Percentiles rank a stretch among this genome's conserved stretches.
Evolutionary conservation across 192 early-diverging fungal species (phyloP).

Genomic region (Rhizophagus sp.): DNA sequence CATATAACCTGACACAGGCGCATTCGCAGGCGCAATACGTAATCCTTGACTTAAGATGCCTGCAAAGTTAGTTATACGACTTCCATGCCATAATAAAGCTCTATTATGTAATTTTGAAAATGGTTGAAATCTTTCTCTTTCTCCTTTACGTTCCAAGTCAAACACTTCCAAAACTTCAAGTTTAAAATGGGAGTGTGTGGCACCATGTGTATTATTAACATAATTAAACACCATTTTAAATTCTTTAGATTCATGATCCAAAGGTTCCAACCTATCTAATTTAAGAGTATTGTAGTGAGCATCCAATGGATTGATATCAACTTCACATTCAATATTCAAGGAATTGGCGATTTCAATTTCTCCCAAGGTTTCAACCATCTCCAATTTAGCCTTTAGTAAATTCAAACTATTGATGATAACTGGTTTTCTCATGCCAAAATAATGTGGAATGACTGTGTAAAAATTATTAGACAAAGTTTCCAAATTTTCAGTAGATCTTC

Average conservation of each 20-base stretch:
- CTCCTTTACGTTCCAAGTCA: conserved; percentile 59
- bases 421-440: conserved; percentile 47
- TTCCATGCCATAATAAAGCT: conserved; percentile 81
- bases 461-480: conserved; percentile 51
- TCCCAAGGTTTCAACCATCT: conserved; percentile 67
- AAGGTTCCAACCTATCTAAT: conserved; percentile 49
- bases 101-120: conserved; percentile 58
- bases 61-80: conserved; percentile 71
- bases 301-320: conserved; percentile 59
- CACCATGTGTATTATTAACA: conserved; percentile 66
- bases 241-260: conserved; percentile 52
- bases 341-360: conserved; percentile 70
- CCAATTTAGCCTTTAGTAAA: conserved; percentile 57
- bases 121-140: conserved; percentile 52
- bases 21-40: conserved; percentile 68
- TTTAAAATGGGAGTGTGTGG: conserved; percentile 49
- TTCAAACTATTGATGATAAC: conserved; percentile 52
- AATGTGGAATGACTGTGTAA: conserved; percentile 76
- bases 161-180: conserved; percentile 53
- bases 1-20: conserved; percentile 68
- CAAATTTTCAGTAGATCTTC: conserved; percentile 19
- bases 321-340: conserved; percentile 46
- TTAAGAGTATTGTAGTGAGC: conserved; percentile 57
- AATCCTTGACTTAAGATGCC: conserved; percentile 72
- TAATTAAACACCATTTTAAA: conserved; percentile 63